Evolutionary conservation across 768 basidiomycete genomes (phyloP), one percentile per base, ranked within the genome.

Genomic region (Rhodotorula kratochvilovae): DNA sequence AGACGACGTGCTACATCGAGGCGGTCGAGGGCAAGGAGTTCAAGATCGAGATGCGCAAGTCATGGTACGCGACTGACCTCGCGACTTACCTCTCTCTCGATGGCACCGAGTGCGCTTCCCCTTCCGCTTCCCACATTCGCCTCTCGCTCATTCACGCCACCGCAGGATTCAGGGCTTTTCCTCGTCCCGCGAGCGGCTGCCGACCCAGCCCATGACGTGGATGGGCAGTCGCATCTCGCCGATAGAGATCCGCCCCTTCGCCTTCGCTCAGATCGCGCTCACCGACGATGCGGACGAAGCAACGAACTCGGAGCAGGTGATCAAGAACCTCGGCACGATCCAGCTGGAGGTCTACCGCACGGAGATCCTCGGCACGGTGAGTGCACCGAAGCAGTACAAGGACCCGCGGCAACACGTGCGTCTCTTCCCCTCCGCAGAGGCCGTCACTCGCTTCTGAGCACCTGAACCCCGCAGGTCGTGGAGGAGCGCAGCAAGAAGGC

Each of bases 401-500:
- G 29, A 50, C 17, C 23, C n/a, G 21, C 21, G 36, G 29, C 29
- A 42, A 19, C 36, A 48, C 39, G 42, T 45, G 10, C 29, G n/a
- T 10, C 31, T 17, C 21, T 46, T 27, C 19, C 2, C 11, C 25
- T 36, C n/a, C n/a, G n/a, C n/a, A n/a, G n/a, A n/a, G 6, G 39
- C 6, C 13, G 39, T n/a, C 39, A 39, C 8, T 13, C 39, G 39
- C 8, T 51, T 15, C 8, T 19, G 27, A 13, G n/a, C n/a, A n/a
- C n/a, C 53, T 53, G 11, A 35, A 15, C 3, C 15, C 5, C 42
- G 10, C 23, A 71, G 62, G 65, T 65, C 31, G 36, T 72, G 31
- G 59, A 72, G 35, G 71, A 72, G 35, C 51, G 58, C 12, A 60
- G 55, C 23, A 72, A 72, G 63, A 72, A 72, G 35, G 71, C 71